A percentile compares a stretch with the other conserved stretches of the same genome.
Evolutionary conservation across 1,284 basidiomycete species (phyloP).

Genomic region (Cryptococcus sp.): DNA sequence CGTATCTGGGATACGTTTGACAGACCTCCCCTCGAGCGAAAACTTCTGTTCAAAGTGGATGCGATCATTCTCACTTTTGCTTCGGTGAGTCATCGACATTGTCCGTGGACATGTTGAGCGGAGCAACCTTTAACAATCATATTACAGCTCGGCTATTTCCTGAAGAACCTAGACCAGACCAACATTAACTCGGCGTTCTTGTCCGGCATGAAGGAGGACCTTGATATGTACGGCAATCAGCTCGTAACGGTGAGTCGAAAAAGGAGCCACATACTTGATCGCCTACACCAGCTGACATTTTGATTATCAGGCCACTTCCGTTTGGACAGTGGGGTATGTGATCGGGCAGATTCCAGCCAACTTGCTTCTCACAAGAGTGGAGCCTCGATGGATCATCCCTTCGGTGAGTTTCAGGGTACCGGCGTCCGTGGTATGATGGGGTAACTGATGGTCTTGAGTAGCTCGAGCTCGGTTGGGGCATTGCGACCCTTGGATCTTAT

Average conservation of each 20-base stretch:
- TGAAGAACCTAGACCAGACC: conserved; percentile 39
- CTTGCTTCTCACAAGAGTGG: conserved; percentile 38
- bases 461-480: conserved; percentile 43
- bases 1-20: conserved; percentile 43
- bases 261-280: not conserved
- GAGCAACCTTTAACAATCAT: not conserved
- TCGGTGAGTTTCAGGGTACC: conserved; percentile 22
- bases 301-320: conserved; percentile 8
- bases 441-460: conserved; percentile 1
- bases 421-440: not conserved
- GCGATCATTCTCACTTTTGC: conserved; percentile 38
- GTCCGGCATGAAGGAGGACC: conserved; percentile 68
- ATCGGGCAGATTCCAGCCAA: conserved; percentile 43
- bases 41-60: conserved; percentile 23
- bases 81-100: conserved; percentile 20
- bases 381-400: conserved; percentile 37
- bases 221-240: conserved; percentile 33
- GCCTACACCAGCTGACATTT: not conserved
- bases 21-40: conserved; percentile 26
- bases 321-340: conserved; percentile 43
- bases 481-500: conserved; percentile 37
- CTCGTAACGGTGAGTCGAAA: conserved; percentile 24
- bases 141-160: conserved; percentile 34
- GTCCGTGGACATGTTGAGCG: not conserved
- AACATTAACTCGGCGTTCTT: conserved; percentile 37